A percentile compares a stretch with the other conserved stretches of the same genome.
phyloP scores from a whole-genome alignment of 139 green algal species.

The Chlamydomonas sp. region DNA sequence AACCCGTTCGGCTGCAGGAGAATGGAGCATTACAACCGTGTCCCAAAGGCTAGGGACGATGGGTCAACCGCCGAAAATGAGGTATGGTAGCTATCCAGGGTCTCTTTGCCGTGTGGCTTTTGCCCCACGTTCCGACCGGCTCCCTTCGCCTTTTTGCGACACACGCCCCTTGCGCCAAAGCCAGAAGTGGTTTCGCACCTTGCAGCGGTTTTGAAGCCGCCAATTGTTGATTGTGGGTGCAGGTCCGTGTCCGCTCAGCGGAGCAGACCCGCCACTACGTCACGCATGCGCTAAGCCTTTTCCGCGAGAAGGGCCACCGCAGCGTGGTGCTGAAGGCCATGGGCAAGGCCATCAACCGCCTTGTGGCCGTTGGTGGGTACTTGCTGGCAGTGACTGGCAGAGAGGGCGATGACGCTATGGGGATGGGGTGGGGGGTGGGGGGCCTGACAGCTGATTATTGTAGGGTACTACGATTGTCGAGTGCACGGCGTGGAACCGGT shows the following conservation, averaged over 20 bases:
- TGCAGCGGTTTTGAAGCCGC: neutral
- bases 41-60: conserved; percentile 69
- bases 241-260: conserved; percentile 80
- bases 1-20: neutral
- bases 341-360: conserved; percentile 93
- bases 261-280: conserved; percentile 86
- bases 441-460: neutral
- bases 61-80: conserved; percentile 72
- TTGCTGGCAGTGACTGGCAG: neutral
- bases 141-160: neutral
- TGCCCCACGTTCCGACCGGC: neutral
- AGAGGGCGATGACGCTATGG: neutral
- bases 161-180: neutral
- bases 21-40: conserved; percentile 73
- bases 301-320: conserved; percentile 79
- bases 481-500: neutral
- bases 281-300: conserved; percentile 74
- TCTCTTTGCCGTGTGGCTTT: neutral
- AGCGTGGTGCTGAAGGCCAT: conserved; percentile 86
- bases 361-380: conserved; percentile 76
- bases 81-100: conserved; percentile 30
- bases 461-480: neutral
- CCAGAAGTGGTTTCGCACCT: neutral
- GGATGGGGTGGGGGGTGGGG: neutral
- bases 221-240: neutral